A percentile compares a stretch with the other conserved stretches of the same genome.
Evolutionary conservation across 768 basidiomycete genomes (phyloP).

Genomic region (Rubroboletus satanas): DNA sequence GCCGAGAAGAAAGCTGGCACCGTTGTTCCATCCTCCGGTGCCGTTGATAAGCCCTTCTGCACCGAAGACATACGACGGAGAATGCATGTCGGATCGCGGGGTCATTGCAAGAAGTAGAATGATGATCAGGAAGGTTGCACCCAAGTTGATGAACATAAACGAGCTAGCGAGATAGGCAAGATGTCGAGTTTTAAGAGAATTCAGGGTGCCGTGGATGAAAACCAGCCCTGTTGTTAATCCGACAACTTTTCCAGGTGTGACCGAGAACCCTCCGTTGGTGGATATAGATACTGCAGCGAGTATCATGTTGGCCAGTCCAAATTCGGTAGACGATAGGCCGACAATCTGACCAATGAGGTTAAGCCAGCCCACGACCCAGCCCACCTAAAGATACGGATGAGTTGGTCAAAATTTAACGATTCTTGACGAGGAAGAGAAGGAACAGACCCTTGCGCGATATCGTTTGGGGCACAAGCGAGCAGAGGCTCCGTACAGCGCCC

Average conservation of each 20-base stretch:
- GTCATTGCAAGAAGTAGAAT: slow-evolving; percentile 44
- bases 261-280: slow-evolving; percentile 31
- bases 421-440: not conserved
- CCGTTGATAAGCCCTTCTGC: slow-evolving; percentile 37
- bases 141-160: slow-evolving; percentile 46
- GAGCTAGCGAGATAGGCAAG: slow-evolving; percentile 33
- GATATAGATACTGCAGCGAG: slow-evolving; percentile 26
- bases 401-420: not conserved
- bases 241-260: slow-evolving; percentile 39
- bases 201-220: slow-evolving; percentile 39
- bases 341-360: slow-evolving; percentile 25
- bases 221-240: slow-evolving; percentile 41
- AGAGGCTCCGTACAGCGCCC: slow-evolving; percentile 62
- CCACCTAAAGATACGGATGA: slow-evolving; percentile 17
- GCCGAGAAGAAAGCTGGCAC: slow-evolving; percentile 44
- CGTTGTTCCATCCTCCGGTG: slow-evolving; percentile 40
- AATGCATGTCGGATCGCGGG: slow-evolving; percentile 50
- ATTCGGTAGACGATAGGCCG: slow-evolving; percentile 34
- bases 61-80: slow-evolving; percentile 54
- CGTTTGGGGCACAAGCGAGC: slow-evolving; percentile 65
- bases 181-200: slow-evolving; percentile 41
- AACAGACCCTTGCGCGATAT: slow-evolving; percentile 57
- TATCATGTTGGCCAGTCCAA: slow-evolving; percentile 36
- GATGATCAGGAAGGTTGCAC: slow-evolving; percentile 39
- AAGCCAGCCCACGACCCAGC: slow-evolving; percentile 34